Evolutionary conservation across 768 basidiomycete genomes (phyloP).

Genomic region (Crepidotus variabilis): DNA sequence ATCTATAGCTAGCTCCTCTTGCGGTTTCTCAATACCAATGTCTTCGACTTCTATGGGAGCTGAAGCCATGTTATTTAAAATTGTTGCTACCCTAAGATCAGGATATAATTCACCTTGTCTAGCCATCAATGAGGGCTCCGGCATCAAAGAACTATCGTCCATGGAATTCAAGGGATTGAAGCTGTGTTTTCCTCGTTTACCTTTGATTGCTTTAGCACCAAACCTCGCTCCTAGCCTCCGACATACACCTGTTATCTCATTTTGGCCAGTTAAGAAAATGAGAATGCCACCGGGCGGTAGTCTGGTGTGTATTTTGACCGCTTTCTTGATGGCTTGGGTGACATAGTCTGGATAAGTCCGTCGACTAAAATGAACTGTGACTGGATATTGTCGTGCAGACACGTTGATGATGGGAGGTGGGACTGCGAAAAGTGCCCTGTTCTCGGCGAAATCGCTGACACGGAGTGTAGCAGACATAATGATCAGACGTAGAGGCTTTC

Average conservation of each 20-base stretch:
- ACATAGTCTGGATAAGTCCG: slow-evolving; percentile 87
- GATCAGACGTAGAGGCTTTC: slow-evolving; percentile 80
- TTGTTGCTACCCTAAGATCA: background rate
- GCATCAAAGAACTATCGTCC: background rate
- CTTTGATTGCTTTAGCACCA: slow-evolving; percentile 58
- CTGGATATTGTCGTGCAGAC: slow-evolving; percentile 88
- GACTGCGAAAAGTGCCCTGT: slow-evolving; percentile 70
- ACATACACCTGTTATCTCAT: slow-evolving; percentile 87
- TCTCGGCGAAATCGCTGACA: slow-evolving; percentile 88
- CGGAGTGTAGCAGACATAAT: slow-evolving; percentile 99
- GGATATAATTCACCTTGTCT: slow-evolving; percentile 39
- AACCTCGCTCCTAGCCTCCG: slow-evolving; percentile 77
- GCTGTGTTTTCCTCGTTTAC: slow-evolving; percentile 37
- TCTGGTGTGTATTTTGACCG: slow-evolving; percentile 86
- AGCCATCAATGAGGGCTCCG: slow-evolving; percentile 5
- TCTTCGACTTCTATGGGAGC: slow-evolving; percentile 83
- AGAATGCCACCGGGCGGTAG: slow-evolving; percentile 92
- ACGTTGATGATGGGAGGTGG: slow-evolving; percentile 93
- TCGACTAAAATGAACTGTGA: slow-evolving; percentile 91
- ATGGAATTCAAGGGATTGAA: slow-evolving; percentile 10
- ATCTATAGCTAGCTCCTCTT: slow-evolving; percentile 60
- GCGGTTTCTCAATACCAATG: slow-evolving; percentile 57
- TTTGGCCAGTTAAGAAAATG: slow-evolving; percentile 93
- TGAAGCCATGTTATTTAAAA: slow-evolving; percentile 17
- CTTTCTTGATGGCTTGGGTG: slow-evolving; percentile 85